Evolutionary conservation across 768 basidiomycete genomes (phyloP), one percentile per base, ranked within the genome.

Genomic region (Amanita polypyramis): DNA sequence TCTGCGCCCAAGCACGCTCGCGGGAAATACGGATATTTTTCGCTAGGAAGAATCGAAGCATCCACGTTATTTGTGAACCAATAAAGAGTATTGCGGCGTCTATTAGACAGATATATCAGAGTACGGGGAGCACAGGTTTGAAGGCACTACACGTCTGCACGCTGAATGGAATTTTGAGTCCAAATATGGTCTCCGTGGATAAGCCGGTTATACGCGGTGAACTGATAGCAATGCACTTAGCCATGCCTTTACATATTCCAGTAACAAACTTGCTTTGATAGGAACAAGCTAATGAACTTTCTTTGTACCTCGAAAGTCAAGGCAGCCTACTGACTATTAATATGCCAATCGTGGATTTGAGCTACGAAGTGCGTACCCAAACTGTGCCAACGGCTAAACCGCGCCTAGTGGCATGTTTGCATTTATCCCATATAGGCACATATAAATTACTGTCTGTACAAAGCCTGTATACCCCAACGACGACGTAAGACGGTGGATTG

Each of bases 381-480:
- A 75, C 61, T 0, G 73, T 58, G 0, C 84, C 91, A 34, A 89
- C 82, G 12, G 75, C 62, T 0, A 75, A 66, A 0, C 93, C 92
- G 15, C 91, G 68, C 40, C 72, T 59, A 1, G 77, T 75, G 0
- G 85, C 93, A 63, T 94, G 83, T 53, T 72, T 76, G 60, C 90
- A 87, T 65, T 90, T 93, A 58, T 85, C 67, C 88, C 92, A 90
- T 6, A 85, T 80, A 3, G 91, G 89, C 20, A 70, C 65, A 51
- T 78, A 81, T 29, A 95, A 66, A 11, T 64, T 64, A 33, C 74
- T 69, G 61, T 94, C 91, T 0, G 85, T 89, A 56, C 79, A 73
- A 5, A 96, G 68, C 23, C 92, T 70, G 62, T 94, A 95, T 14
- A 81, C 75, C 0, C 92, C 92, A 0, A 96, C 90, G 3, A 89